Evolutionary conservation across 176 grass and related monocot genomes (phyloP).

Genomic region (Chrysopogon serrulatus): DNA sequence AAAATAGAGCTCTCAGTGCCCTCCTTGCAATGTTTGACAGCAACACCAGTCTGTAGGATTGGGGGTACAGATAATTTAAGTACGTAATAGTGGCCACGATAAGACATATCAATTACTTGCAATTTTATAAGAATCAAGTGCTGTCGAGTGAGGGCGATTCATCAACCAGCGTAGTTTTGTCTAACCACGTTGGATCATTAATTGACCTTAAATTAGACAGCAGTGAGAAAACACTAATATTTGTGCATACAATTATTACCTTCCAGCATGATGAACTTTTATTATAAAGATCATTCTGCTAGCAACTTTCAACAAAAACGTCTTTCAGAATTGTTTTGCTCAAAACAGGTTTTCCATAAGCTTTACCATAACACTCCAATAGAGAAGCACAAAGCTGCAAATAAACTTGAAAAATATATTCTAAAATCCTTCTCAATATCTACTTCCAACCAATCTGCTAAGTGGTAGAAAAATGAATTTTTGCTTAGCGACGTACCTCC

Average conservation of each 20-base stretch:
- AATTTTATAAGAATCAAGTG: not conserved
- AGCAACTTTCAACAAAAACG: constrained; percentile 2
- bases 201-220: not conserved
- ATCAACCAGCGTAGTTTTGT: not conserved
- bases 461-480: too few relatives aligned
- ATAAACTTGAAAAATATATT: not conserved
- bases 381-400: not conserved
- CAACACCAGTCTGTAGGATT: constrained; percentile 56
- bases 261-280: not conserved
- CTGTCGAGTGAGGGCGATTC: not conserved
- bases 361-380: not conserved
- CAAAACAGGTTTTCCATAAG: not conserved
- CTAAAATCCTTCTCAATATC: too few relatives aligned
- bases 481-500: too few relatives aligned
- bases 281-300: not conserved
- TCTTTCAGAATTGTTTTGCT: not conserved
- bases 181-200: not conserved
- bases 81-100: not conserved
- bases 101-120: not conserved
- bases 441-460: too few relatives aligned
- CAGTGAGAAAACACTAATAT: not conserved
- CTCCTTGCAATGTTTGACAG: constrained; percentile 83
- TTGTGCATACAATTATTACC: not conserved
- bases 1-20: constrained; percentile 82
- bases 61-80: constrained; percentile 3